Percentiles rank a stretch among this genome's conserved stretches.
Conservation (phyloP, 2,329 filamentous ascomycete genomes). For the Daldinia eschscholtzii region DNA sequence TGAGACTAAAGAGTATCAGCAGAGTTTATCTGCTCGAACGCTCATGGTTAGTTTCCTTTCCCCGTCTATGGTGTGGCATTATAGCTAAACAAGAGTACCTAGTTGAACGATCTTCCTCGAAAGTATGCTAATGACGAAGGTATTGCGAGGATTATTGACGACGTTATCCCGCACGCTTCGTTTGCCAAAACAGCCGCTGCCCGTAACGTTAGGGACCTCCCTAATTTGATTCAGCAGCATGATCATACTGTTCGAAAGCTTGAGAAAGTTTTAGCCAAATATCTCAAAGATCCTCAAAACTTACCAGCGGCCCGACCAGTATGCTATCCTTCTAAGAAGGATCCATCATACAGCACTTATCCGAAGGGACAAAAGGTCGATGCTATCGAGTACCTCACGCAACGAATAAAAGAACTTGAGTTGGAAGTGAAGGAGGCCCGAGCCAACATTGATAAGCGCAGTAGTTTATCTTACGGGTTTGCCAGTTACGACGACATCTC, state of each 20-base stretch:
- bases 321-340: slow-evolving; percentile 84
- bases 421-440: slow-evolving; percentile 86
- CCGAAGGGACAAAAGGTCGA: slow-evolving; percentile 81
- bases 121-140: slow-evolving; percentile 86
- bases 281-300: slow-evolving; percentile 86
- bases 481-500: slow-evolving; percentile 91
- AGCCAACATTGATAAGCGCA: slow-evolving; percentile 84
- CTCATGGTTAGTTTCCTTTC: slow-evolving; percentile 66
- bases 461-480: slow-evolving; percentile 92
- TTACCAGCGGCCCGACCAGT: slow-evolving; percentile 82
- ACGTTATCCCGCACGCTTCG: slow-evolving; percentile 77
- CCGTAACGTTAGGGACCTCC: slow-evolving; percentile 91
- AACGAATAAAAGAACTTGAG: slow-evolving; percentile 86
- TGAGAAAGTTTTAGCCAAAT: slow-evolving; percentile 87
- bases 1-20: slow-evolving; percentile 87
- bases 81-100: slow-evolving; percentile 54
- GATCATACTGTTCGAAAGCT: slow-evolving; percentile 83
- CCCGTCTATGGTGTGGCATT: not conserved
- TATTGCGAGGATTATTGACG: slow-evolving; percentile 84
- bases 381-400: slow-evolving; percentile 92
- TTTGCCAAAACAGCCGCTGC: slow-evolving; percentile 72
- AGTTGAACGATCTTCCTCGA: slow-evolving; percentile 87
- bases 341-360: slow-evolving; percentile 74
- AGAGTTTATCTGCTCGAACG: slow-evolving; percentile 82
- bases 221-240: slow-evolving; percentile 86